A percentile compares a stretch with the other conserved stretches of the same genome.
Evolutionary conservation across 2,329 filamentous ascomycete species (phyloP).

Genomic region (Cylindrodendrum hubeiense): DNA sequence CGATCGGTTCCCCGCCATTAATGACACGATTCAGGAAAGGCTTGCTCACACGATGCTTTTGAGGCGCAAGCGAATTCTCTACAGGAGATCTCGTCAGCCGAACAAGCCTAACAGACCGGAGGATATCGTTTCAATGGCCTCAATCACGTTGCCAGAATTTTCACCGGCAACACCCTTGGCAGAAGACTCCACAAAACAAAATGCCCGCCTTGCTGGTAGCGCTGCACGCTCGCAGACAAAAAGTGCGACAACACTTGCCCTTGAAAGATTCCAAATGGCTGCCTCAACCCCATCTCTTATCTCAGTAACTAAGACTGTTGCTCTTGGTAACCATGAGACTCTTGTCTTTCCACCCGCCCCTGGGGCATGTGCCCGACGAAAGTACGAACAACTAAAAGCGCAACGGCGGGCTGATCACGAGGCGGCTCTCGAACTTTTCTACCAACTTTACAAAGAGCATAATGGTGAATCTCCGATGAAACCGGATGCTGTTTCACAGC

Average conservation of each 20-base stretch:
- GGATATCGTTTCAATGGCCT: neutral
- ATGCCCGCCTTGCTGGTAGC: neutral
- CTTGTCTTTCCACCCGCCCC: constrained; percentile 2
- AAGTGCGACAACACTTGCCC: constrained; percentile 5
- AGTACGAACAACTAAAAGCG: neutral
- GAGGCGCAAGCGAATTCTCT: constrained; percentile 25
- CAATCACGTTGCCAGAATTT: neutral
- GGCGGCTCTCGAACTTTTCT: too few species aligned
- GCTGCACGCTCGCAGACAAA: neutral
- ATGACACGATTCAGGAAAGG: constrained; percentile 3
- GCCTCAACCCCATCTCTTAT: constrained; percentile 1
- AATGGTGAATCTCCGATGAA: too few species aligned
- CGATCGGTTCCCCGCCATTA: constrained; percentile 16
- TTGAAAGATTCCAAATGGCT: neutral
- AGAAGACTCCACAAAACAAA: neutral
- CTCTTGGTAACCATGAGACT: neutral
- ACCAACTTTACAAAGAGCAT: too few species aligned
- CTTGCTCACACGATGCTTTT: constrained; percentile 26
- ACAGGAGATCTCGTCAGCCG: constrained; percentile 20
- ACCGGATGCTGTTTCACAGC: too few species aligned
- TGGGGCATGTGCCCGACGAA: neutral
- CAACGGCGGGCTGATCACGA: neutral
- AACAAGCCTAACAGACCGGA: neutral
- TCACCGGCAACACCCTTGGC: neutral
- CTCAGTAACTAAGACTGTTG: constrained; percentile 6